Conservation (phyloP, 768 basidiomycete species). For the Rhodotorula sphaerocarpa region DNA sequence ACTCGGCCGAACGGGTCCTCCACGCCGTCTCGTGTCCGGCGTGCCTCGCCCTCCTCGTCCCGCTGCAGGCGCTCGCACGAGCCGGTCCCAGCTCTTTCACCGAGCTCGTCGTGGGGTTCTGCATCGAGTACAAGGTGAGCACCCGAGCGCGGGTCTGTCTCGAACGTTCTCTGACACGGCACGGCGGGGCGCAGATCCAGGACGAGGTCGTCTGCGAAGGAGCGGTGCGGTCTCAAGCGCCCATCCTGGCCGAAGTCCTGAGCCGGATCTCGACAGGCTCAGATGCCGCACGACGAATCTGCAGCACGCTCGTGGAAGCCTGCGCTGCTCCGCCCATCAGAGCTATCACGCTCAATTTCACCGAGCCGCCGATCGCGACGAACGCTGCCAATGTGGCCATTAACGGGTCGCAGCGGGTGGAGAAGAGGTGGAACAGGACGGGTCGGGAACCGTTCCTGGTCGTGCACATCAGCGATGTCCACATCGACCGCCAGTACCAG, state of each 20-base stretch:
- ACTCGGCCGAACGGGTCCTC: not conserved
- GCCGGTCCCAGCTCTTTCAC: not conserved
- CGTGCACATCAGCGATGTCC: slow-evolving; percentile 58
- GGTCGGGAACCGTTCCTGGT: slow-evolving; percentile 49
- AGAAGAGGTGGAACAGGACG: slow-evolving; percentile 2
- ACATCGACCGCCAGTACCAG: slow-evolving; percentile 55
- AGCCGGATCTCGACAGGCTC: slow-evolving; percentile 50
- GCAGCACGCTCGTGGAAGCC: slow-evolving; percentile 53
- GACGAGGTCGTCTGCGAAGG: slow-evolving; percentile 58
- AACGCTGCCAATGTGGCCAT: not conserved
- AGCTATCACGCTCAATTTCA: slow-evolving; percentile 15
- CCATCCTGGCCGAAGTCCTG: slow-evolving; percentile 55
- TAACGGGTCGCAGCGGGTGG: too few relatives aligned
- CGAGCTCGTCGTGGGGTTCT: not conserved
- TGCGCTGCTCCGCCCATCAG: slow-evolving; percentile 44
- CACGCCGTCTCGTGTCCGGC: not conserved
- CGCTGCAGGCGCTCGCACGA: not conserved
- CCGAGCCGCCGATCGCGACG: slow-evolving; percentile 37
- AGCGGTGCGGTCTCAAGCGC: slow-evolving; percentile 50
- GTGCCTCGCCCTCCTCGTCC: not conserved
- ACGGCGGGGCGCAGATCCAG: slow-evolving; percentile 39
- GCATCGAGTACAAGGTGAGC: not conserved
- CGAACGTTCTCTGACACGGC: too few relatives aligned
- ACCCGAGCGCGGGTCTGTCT: too few relatives aligned
- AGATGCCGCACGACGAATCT: slow-evolving; percentile 52